Conservation (phyloP, 2,329 filamentous ascomycete species). For the Ceratocystis variospora region DNA sequence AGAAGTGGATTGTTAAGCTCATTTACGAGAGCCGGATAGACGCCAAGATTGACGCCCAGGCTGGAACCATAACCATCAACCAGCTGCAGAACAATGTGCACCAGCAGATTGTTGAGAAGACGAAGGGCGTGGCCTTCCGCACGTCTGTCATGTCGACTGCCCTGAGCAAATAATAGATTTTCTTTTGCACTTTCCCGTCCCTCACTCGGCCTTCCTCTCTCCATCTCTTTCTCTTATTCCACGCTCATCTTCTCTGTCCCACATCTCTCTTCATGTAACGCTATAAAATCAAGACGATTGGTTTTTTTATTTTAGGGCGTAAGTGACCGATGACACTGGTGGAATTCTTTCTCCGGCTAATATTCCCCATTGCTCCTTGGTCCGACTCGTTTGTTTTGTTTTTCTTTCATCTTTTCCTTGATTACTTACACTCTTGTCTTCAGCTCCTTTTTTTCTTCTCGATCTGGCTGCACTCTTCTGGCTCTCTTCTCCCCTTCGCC, state of each 20-base stretch:
- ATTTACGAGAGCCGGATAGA: constrained; percentile 96
- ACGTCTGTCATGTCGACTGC: constrained; percentile 81
- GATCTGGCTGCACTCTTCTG: neutral
- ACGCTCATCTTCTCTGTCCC: neutral
- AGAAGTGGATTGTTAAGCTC: constrained; percentile 99
- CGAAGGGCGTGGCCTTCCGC: constrained; percentile 96
- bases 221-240: neutral
- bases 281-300: no score
- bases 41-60: constrained; percentile 98
- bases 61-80: constrained; percentile 98
- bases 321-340: no score
- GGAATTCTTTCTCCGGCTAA: neutral
- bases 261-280: neutral
- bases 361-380: neutral
- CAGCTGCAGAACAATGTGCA: constrained; percentile 97
- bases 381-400: no score
- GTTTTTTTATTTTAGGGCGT: no score
- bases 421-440: neutral
- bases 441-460: neutral
- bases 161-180: constrained; percentile 36
- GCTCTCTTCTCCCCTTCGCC: neutral
- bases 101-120: constrained; percentile 98
- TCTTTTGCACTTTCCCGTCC: neutral
- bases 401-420: neutral
- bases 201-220: neutral